Evolutionary conservation across 2,329 filamentous ascomycete genomes (phyloP), one percentile per base, ranked within the genome.

Genomic region (Pleochaeta shiraiana): DNA sequence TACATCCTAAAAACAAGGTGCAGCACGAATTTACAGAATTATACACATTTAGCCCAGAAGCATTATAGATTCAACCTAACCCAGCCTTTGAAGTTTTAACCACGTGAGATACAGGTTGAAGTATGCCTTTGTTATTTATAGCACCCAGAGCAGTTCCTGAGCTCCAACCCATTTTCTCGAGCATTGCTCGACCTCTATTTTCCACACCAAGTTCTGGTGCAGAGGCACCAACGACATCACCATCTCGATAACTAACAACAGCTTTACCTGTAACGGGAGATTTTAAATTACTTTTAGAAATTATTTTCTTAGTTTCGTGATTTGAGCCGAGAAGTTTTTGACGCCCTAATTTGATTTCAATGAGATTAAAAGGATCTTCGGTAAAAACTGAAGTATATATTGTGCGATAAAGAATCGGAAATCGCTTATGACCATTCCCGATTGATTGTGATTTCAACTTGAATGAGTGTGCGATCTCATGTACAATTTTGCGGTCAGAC

Each of bases 111-210:
- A 98, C 87, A 0, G 92, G 92, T 67, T 89, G 83, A 68, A 95
- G 75, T 63, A 95, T 93, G 34, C 93, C 93, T 74, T 93, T 88
- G 73, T 95, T 95, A 67, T 95, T 84, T 0, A 78, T 72, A 12
- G 88, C 83, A 63, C 93, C 93, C 0, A 98, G 79, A 1, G 87
- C 88, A 71, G 86, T 95, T 4, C 93, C 93, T 63, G 80, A 86
- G 67, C 82, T 87, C 91, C 93, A 98, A 3, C 93, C 93, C 93
- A 97, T 97, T 76, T 93, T 97, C 76, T 95, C 90, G 68, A 98
- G 76, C 83, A 98, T 88, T 2, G 84, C 83, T 63, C 90, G 82
- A 12, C 93, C 93, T 68, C 83, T 89, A 73, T 95, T 97, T 64
- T 87, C 87, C 4, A 79, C 77, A 0, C 88, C 88, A 34, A 98